Conservation (phyloP, 2,329 filamentous ascomycete species). For the Chlorencoelia australis region DNA sequence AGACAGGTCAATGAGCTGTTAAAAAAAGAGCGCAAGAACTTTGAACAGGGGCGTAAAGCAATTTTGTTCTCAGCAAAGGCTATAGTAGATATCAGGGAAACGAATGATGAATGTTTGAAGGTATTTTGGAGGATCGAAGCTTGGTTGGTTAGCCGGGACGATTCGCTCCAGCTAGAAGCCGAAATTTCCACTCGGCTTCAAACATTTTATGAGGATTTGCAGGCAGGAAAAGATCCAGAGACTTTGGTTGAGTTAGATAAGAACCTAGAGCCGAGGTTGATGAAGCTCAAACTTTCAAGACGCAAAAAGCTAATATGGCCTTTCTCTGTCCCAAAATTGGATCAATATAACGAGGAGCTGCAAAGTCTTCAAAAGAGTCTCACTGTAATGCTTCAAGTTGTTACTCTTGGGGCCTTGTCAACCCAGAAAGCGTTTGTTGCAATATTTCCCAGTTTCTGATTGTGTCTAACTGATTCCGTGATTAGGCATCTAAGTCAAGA, state of each 20-base stretch:
- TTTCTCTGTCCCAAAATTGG: background rate
- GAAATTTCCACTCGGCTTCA: background rate
- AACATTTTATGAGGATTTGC: background rate
- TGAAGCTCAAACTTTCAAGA: background rate
- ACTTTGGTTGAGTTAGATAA: background rate
- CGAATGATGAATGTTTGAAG: constrained; percentile 1
- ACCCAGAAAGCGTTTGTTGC: background rate
- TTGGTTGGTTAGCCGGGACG: background rate
- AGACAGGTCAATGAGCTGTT: background rate
- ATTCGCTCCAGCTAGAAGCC: background rate
- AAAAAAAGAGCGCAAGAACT: background rate
- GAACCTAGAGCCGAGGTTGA: background rate
- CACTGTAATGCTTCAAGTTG: background rate
- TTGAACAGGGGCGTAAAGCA: background rate
- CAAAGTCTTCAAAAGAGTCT: background rate
- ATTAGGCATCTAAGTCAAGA: too few relatives aligned
- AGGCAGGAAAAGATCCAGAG: too few relatives aligned
- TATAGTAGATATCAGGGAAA: background rate
- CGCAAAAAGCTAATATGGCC: background rate
- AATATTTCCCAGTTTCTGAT: too few relatives aligned
- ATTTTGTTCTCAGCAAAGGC: background rate
- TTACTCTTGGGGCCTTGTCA: background rate
- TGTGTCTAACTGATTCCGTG: too few relatives aligned
- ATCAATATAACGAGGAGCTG: background rate
- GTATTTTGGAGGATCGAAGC: constrained; percentile 3